Percentiles rank a stretch among this genome's conserved stretches.
phyloP scores from a whole-genome alignment of 306 rosid species.

The Betula pendula region DNA sequence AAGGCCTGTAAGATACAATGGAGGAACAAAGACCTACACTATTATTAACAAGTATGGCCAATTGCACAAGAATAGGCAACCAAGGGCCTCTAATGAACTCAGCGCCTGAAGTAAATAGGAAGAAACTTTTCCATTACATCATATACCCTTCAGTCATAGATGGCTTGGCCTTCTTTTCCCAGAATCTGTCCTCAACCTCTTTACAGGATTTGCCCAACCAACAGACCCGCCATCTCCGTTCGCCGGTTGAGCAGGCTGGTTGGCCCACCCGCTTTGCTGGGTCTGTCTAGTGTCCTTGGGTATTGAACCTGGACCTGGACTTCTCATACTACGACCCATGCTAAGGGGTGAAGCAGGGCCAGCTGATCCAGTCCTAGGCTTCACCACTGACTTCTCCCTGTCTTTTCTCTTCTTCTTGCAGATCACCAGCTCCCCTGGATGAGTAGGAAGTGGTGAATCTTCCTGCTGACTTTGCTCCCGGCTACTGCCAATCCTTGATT shows the following conservation, averaged over 20 bases:
- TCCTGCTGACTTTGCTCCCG: conserved; percentile 71
- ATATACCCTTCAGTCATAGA: conserved; percentile 39
- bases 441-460: conserved; percentile 60
- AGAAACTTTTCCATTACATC: conserved; percentile 33
- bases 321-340: conserved; percentile 54
- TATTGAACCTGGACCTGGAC: conserved; percentile 57
- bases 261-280: conserved; percentile 61
- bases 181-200: conserved; percentile 79
- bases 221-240: conserved; percentile 60
- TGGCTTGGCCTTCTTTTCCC: conserved; percentile 98
- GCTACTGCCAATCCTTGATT: conserved; percentile 55
- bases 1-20: conserved; percentile 40
- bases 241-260: conserved; percentile 53
- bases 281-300: conserved; percentile 56
- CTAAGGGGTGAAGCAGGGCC: conserved; percentile 80
- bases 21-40: conserved; percentile 38
- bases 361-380: conserved; percentile 55
- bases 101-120: conserved; percentile 23
- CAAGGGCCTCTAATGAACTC: conserved; percentile 38
- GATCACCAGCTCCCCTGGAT: conserved; percentile 92
- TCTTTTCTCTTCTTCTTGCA: conserved; percentile 96
- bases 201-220: conserved; percentile 92
- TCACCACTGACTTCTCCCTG: conserved; percentile 65
- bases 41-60: conserved; percentile 54
- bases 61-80: conserved; percentile 30